Conservation (phyloP, 2,329 filamentous ascomycete species). For the Boeremia exigua region DNA sequence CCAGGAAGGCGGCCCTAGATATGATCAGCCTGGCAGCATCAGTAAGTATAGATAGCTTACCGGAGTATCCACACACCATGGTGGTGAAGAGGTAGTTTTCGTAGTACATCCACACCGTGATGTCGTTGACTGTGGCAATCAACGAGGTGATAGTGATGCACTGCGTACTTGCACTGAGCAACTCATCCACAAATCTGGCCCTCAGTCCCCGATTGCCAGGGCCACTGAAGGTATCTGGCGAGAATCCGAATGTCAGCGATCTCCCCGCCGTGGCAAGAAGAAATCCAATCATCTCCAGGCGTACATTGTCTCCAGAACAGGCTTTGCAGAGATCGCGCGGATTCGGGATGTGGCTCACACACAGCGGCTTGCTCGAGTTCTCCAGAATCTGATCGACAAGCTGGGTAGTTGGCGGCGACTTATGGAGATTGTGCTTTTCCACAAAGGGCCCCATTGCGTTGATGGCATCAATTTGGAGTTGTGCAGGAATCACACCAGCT, state of each 20-base stretch:
- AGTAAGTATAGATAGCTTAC: slow-evolving; percentile 22
- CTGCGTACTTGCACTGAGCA: slow-evolving; percentile 45
- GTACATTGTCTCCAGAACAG: slow-evolving; percentile 47
- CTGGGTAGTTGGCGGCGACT: slow-evolving; percentile 29
- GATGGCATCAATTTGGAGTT: slow-evolving; percentile 45
- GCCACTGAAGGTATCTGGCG: slow-evolving; percentile 28
- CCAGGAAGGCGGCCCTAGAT: slow-evolving; percentile 38
- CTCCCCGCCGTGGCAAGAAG: slow-evolving; percentile 48
- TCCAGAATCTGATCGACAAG: slow-evolving; percentile 37
- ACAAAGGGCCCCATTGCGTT: slow-evolving; percentile 37
- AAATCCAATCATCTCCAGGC: slow-evolving; percentile 49
- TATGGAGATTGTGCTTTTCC: slow-evolving; percentile 38
- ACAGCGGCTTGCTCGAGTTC: slow-evolving; percentile 35
- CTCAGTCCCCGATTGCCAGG: slow-evolving; percentile 23
- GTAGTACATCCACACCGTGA: slow-evolving; percentile 44
- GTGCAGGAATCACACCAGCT: slow-evolving; percentile 44
- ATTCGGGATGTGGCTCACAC: slow-evolving; percentile 31
- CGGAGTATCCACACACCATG: slow-evolving; percentile 47
- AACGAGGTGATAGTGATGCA: slow-evolving; percentile 48
- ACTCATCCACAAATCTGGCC: slow-evolving; percentile 36
- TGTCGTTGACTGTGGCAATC: slow-evolving; percentile 49
- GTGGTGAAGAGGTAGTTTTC: slow-evolving; percentile 47
- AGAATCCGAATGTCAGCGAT: slow-evolving; percentile 35
- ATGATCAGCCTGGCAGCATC: neutral
- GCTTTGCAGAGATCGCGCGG: slow-evolving; percentile 47